Conservation (phyloP, 129 eudicot genomes). For the Scalesia atractyloides region DNA sequence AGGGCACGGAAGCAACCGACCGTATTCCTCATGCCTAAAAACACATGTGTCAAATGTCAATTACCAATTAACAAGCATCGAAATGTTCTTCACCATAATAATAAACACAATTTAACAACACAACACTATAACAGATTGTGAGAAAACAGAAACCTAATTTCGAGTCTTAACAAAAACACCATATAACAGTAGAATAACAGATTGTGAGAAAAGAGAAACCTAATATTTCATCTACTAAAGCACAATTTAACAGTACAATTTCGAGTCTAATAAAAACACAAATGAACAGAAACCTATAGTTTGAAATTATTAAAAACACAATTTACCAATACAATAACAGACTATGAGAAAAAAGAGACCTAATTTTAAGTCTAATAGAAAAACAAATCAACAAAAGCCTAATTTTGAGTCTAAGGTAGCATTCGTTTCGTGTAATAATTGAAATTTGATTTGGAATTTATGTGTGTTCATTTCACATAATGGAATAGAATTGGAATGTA, state of each 20-base stretch:
- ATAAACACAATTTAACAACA: neutral
- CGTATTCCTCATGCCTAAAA: slow-evolving; percentile 37
- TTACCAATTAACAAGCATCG: neutral
- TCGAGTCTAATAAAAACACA: neutral
- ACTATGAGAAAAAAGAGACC: neutral
- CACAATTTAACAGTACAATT: neutral
- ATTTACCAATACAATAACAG: neutral
- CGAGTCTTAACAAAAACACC: no score
- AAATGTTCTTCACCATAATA: neutral
- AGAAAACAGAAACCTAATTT: no score
- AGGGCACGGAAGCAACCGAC: slow-evolving; percentile 86
- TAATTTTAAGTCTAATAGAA: neutral
- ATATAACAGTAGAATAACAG: neutral
- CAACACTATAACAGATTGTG: neutral
- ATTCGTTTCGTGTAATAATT: no score
- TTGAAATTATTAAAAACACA: no score
- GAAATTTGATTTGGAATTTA: no score
- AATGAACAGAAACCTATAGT: no score
- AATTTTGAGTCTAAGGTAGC: no score
- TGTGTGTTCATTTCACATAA: no score
- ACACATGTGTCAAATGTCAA: neutral
- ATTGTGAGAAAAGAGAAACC: neutral
- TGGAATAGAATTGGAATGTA: no score
- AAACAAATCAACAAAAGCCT: no score
- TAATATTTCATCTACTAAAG: neutral